Base-by-base conservation (phyloP, 176 grass and related monocot genomes). In the Phragmites australis region DNA sequence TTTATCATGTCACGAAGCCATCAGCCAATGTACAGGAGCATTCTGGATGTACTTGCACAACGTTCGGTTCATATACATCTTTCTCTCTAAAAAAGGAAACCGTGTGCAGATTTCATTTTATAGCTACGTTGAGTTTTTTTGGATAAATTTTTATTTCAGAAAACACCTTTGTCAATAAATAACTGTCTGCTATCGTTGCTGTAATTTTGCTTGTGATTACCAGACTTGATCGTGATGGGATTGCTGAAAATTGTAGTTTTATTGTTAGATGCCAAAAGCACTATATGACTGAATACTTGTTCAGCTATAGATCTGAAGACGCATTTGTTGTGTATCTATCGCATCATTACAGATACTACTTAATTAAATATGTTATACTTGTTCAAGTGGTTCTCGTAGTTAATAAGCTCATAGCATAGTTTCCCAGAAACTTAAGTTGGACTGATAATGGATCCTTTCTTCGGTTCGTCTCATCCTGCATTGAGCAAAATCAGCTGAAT, bases 131-230 rank as follows among this genome's bases (percentile, higher is more conserved):
- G 12, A 61, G 2, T 29, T 82, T 25, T 25, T 4, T 25, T 6
- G 21, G 32, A 42, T 64, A 50, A 42, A 26, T 27, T 79, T 37
- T 37, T 60, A 1, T 27, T 30, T 12, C 49, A 18, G 29, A 22
- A 49, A 12, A 1, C 8, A 56, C 41, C 8, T 45, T 61, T 75
- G 32, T 3, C 53, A 31, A 43, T 13, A 72, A 53, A 31, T 31
- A 65, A 57, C 2, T 57, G 26, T 47, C 23, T 42, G 16, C 16
- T 58, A 40, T 48, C 0, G 7, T 69, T 19, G 4, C 19, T 31
- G n/a, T 69, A 19, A 44, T 85, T 85, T 52, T 63, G 48, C 25
- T 72, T 78, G 13, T 8, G 52, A 18, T 11, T 26, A 66, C 65
- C 25, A 45, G 6, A 75, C 17, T 46, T 23, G 7, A 49, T 59